Conservation (phyloP, 495 filamentous ascomycete species). For the Aspergillus sclerotioniger region DNA sequence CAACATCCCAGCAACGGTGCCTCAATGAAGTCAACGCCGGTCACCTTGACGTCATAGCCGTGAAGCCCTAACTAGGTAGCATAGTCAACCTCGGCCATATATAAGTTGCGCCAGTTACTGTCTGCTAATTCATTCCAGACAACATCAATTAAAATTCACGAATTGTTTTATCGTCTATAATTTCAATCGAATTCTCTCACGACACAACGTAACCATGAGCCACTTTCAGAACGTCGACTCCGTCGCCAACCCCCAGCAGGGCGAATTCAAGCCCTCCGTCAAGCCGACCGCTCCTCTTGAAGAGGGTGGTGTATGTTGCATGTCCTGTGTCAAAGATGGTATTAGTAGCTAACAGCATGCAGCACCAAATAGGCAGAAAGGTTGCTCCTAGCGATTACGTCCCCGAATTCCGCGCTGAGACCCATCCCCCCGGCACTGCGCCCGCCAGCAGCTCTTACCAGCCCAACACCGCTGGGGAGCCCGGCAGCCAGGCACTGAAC, state of each 20-base stretch:
- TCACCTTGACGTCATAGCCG: constrained; percentile 25
- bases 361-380: constrained; percentile 67
- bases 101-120: neutral
- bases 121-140: neutral
- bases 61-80: constrained; percentile 2
- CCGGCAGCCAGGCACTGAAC: constrained; percentile 48
- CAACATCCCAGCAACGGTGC: neutral
- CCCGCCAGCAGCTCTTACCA: constrained; percentile 59
- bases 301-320: constrained; percentile 53
- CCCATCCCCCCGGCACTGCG: constrained; percentile 62
- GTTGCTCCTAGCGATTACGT: constrained; percentile 55
- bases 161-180: neutral
- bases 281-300: constrained; percentile 24
- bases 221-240: constrained; percentile 54
- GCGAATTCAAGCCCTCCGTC: constrained; percentile 50
- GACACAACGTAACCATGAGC: constrained; percentile 45
- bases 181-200: neutral
- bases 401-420: constrained; percentile 63
- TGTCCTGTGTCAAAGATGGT: neutral
- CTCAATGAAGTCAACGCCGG: constrained; percentile 23
- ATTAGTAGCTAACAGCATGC: constrained; percentile 14
- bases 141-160: neutral
- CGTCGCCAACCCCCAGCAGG: constrained; percentile 50
- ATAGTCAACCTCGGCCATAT: neutral
- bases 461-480: constrained; percentile 50